Evolutionary conservation across 148 eudicot species (phyloP).

Genomic region (Cornus florida): DNA sequence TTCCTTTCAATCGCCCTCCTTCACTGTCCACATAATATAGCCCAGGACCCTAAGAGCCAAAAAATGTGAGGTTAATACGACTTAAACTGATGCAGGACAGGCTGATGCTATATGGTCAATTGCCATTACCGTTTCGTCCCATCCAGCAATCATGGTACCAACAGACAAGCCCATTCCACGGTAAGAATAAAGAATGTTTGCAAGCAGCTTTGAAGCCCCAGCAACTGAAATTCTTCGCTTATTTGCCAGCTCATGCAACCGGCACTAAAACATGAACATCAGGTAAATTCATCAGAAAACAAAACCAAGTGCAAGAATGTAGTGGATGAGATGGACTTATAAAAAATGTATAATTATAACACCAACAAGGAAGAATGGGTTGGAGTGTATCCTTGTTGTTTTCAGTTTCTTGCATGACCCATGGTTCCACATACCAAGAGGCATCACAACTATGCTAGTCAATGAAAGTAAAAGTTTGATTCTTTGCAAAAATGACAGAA

Average conservation of each 20-base stretch:
- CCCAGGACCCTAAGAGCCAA: slow-evolving; percentile 80
- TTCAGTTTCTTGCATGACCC: too few species aligned
- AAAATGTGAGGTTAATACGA: background rate
- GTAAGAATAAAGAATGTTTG: slow-evolving; percentile 85
- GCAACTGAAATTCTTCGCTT: slow-evolving; percentile 95
- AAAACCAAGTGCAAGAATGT: too few species aligned
- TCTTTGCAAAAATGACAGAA: too few species aligned
- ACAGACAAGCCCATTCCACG: slow-evolving; percentile 99
- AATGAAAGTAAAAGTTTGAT: too few species aligned
- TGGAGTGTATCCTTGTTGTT: too few species aligned
- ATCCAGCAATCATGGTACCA: slow-evolving; percentile 99
- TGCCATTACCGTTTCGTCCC: slow-evolving; percentile 85
- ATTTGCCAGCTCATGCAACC: slow-evolving; percentile 94
- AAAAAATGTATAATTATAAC: too few species aligned
- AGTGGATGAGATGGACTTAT: too few species aligned
- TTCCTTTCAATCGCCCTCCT: slow-evolving; percentile 97
- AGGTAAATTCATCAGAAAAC: too few species aligned
- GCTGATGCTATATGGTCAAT: background rate
- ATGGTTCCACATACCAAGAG: too few species aligned
- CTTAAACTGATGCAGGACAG: background rate
- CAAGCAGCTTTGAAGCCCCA: slow-evolving; percentile 94
- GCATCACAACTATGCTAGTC: too few species aligned
- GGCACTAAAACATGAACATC: slow-evolving; percentile 50
- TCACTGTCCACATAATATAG: slow-evolving; percentile 98
- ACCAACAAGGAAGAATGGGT: too few species aligned